phyloP scores from a whole-genome alignment of 2,329 filamentous ascomycete genomes.

The Colletotrichum sp. region DNA sequence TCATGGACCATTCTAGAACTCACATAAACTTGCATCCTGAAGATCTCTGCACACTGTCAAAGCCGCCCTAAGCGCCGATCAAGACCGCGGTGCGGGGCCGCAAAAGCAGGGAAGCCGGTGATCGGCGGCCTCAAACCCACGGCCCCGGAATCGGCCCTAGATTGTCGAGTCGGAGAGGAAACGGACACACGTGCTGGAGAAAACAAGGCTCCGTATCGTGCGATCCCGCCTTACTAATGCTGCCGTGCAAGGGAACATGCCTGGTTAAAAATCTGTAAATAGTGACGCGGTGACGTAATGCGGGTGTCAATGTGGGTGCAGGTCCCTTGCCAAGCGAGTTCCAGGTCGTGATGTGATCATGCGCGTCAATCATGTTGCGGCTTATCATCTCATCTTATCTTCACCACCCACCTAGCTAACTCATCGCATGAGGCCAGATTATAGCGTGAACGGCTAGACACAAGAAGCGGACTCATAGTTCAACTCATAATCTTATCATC shows the following conservation, averaged over 20 bases:
- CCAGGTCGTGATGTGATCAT: slow-evolving; percentile 12
- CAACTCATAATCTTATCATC: neutral
- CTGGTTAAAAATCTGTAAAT: neutral
- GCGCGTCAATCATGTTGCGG: neutral
- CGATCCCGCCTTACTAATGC: neutral
- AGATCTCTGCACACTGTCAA: neutral
- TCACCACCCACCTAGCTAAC: neutral
- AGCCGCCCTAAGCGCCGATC: neutral
- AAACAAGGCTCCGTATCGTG: neutral
- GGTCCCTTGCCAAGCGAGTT: slow-evolving; percentile 1
- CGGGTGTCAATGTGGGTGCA: neutral
- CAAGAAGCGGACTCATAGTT: neutral
- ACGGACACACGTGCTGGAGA: neutral
- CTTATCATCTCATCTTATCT: neutral
- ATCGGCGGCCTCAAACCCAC: neutral
- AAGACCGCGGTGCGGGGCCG: neutral
- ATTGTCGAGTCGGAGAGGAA: neutral
- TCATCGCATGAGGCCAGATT: neutral
- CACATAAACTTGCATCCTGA: neutral
- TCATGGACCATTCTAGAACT: neutral
- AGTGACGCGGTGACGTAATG: slow-evolving; percentile 12
- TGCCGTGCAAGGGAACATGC: neutral
- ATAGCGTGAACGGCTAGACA: neutral
- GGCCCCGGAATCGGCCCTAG: neutral
- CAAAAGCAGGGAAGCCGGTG: neutral